These are phyloP conservation scores for Atkinsonella hypoxylon DNA, from an alignment of 2,329 filamentous ascomycete genomes.

Conservation along the genomic window DNA sequence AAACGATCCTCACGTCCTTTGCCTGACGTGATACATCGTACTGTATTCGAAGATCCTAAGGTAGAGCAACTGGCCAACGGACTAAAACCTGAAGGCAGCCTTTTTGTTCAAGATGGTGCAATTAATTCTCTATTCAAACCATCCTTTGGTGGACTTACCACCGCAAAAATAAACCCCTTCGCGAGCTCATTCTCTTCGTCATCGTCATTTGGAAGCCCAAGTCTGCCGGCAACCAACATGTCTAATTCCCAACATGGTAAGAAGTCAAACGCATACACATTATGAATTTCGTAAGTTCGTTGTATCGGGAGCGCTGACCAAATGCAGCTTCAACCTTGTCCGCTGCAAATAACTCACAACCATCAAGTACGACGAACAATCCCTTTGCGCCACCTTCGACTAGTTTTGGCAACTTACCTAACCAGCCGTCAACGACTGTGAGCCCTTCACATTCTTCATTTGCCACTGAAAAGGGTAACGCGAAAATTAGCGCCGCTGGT, in stretches of 20 bases:
- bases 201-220: neutral
- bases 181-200: neutral
- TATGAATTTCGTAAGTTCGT: neutral
- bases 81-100: slow-evolving; percentile 13
- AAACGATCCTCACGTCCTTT: slow-evolving; percentile 43
- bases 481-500: neutral
- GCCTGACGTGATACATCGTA: slow-evolving; percentile 43
- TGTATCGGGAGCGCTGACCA: neutral
- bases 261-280: neutral
- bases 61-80: slow-evolving; percentile 7
- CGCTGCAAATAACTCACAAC: neutral
- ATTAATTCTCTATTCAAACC: neutral
- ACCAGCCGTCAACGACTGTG: neutral
- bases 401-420: neutral
- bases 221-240: neutral
- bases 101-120: slow-evolving; percentile 16
- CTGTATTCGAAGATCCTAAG: slow-evolving; percentile 29
- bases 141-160: neutral
- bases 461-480: neutral
- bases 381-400: slow-evolving; percentile 4
- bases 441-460: neutral
- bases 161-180: neutral
- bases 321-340: slow-evolving; percentile 6
- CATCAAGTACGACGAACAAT: neutral
- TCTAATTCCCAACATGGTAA: slow-evolving; percentile 1